phyloP scores from a whole-genome alignment of 1,284 basidiomycete genomes.

The Limonomyces culmigenus region DNA sequence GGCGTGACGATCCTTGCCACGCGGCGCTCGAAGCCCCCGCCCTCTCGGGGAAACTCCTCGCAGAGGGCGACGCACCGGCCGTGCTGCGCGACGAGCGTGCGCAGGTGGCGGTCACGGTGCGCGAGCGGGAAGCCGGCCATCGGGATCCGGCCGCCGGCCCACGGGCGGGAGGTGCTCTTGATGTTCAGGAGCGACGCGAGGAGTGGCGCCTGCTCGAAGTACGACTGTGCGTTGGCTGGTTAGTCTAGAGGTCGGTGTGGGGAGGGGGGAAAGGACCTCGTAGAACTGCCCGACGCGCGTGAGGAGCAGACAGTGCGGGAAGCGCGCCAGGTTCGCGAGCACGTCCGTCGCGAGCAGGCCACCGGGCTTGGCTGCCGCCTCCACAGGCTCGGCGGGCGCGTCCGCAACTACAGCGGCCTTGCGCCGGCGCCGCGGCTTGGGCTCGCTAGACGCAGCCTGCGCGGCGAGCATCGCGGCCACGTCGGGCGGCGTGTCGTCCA shows the following conservation, averaged over 20 bases:
- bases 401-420: too few relatives aligned
- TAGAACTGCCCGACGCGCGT: conserved; percentile 92
- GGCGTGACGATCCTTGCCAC: conserved; percentile 82
- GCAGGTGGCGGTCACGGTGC: conserved; percentile 76
- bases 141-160: conserved; percentile 47
- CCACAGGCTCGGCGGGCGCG: neutral
- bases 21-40: conserved; percentile 52
- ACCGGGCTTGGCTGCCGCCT: conserved; percentile 17
- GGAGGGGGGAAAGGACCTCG: conserved; percentile 39
- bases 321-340: conserved; percentile 51
- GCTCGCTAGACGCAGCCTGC: too few relatives aligned
- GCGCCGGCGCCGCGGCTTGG: too few relatives aligned
- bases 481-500: too few relatives aligned
- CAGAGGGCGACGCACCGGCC: conserved; percentile 80
- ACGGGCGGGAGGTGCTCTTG: conserved; percentile 60
- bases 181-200: conserved; percentile 67
- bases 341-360: conserved; percentile 54
- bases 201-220: conserved; percentile 79
- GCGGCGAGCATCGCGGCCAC: too few relatives aligned
- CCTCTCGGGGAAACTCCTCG: conserved; percentile 64
- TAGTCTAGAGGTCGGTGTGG: neutral
- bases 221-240: conserved; percentile 39
- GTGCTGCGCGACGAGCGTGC: conserved; percentile 68
- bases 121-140: conserved; percentile 87
- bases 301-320: conserved; percentile 78